Evolutionary conservation across 1,139 yeast species (phyloP).

Genomic region (Geotrichum citri-aurantii): DNA sequence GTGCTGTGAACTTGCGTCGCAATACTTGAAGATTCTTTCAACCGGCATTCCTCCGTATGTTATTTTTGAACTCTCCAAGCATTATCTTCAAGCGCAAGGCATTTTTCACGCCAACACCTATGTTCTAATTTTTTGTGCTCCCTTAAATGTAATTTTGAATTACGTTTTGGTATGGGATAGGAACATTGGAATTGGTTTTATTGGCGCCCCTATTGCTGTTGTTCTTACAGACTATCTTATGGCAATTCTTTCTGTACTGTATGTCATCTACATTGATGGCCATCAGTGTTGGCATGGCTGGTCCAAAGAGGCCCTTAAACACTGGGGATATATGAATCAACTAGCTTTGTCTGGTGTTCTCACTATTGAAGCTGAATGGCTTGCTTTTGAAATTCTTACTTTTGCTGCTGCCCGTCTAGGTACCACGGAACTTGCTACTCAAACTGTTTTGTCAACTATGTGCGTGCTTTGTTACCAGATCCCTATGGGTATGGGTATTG

Average conservation of each 20-base stretch:
- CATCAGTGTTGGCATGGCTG: conserved; percentile 70
- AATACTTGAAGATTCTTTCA: conserved; percentile 58
- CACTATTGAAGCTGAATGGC: conserved; percentile 81
- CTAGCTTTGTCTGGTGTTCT: conserved; percentile 76
- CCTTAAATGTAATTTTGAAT: conserved; percentile 64
- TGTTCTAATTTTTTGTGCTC: conserved; percentile 71
- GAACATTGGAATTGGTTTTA: conserved; percentile 51
- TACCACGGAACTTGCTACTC: conserved; percentile 76
- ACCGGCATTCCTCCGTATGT: conserved; percentile 84
- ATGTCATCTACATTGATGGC: conserved; percentile 55
- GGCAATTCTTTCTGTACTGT: conserved; percentile 46
- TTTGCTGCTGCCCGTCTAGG: conserved; percentile 70
- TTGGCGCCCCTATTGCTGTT: conserved; percentile 67
- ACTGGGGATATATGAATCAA: conserved; percentile 59
- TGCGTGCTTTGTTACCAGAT: conserved; percentile 77
- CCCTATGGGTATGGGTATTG: conserved; percentile 84
- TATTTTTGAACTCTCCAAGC: conserved; percentile 72
- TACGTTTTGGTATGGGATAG: conserved; percentile 77
- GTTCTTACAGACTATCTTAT: conserved; percentile 60
- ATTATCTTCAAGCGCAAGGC: conserved; percentile 87
- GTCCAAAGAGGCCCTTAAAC: conserved; percentile 39
- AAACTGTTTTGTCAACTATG: conserved; percentile 74
- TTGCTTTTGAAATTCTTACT: conserved; percentile 77
- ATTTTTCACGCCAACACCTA: conserved; percentile 87
- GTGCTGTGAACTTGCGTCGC: conserved; percentile 58